These are phyloP conservation scores for Cercospora sp. DNA, from an alignment of 2,329 filamentous ascomycete genomes.

Conservation along the genomic window DNA sequence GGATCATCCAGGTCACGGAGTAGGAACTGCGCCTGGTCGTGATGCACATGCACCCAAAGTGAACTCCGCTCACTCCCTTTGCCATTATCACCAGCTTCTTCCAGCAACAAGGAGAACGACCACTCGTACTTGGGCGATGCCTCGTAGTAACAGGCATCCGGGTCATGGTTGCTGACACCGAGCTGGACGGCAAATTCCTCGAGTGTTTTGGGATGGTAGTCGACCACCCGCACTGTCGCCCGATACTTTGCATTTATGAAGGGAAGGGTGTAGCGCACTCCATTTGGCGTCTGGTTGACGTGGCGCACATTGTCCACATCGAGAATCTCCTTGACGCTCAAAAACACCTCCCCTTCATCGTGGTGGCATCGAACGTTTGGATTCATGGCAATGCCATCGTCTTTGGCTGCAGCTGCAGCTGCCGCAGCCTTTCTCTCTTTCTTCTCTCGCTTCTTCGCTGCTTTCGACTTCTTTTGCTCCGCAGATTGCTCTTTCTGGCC, in stretches of 20 bases:
- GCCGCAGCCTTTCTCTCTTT: constrained; percentile 42
- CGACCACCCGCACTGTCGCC: constrained; percentile 71
- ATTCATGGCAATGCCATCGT: constrained; percentile 24
- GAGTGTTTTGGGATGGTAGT: constrained; percentile 71
- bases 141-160: constrained; percentile 41
- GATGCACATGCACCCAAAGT: constrained; percentile 70
- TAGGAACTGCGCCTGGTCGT: constrained; percentile 57
- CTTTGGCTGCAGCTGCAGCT: not conserved
- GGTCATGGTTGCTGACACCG: constrained; percentile 16
- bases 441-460: constrained; percentile 43
- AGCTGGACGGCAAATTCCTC: constrained; percentile 64
- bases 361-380: constrained; percentile 45
- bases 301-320: constrained; percentile 47
- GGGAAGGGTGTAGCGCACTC: constrained; percentile 28
- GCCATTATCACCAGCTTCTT: constrained; percentile 56
- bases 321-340: constrained; percentile 52
- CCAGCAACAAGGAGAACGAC: constrained; percentile 77
- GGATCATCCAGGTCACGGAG: constrained; percentile 57
- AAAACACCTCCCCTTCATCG: constrained; percentile 43
- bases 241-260: constrained; percentile 66
- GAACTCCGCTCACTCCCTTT: not conserved
- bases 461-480: constrained; percentile 23
- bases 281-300: constrained; percentile 46
- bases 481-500: constrained; percentile 17
- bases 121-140: constrained; percentile 67